Evolutionary conservation across 129 eudicot species (phyloP).

Genomic region (Saposhnikovia divaricata): DNA sequence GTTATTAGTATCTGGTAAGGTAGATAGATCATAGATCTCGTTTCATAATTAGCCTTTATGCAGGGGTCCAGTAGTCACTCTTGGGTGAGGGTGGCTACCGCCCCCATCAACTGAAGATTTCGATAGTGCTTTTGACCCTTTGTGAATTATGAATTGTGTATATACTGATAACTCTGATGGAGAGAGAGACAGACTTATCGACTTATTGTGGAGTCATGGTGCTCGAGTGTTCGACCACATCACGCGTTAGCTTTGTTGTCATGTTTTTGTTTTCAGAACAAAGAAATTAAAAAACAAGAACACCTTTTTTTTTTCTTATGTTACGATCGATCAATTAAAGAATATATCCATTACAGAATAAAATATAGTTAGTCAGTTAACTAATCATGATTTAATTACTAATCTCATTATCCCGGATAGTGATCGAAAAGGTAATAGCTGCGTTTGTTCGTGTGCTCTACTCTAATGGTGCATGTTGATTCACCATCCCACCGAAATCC

Average conservation of each 20-base stretch:
- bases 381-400: neutral
- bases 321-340: neutral
- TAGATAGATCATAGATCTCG: neutral
- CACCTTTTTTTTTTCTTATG: neutral
- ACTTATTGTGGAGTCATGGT: neutral
- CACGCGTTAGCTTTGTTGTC: neutral
- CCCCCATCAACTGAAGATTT: too few relatives aligned
- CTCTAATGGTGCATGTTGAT: neutral
- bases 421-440: neutral
- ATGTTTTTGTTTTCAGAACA: neutral
- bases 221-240: neutral
- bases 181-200: too few relatives aligned
- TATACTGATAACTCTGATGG: too few relatives aligned
- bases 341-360: neutral
- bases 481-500: neutral
- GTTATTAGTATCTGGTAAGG: neutral
- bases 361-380: neutral
- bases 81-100: neutral
- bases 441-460: neutral
- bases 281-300: neutral
- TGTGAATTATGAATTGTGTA: too few relatives aligned
- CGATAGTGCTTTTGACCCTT: too few relatives aligned
- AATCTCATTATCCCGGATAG: neutral
- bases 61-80: neutral
- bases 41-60: neutral